Conservation (phyloP, 2,329 filamentous ascomycete genomes). For the Diaporthe citriasiana region DNA sequence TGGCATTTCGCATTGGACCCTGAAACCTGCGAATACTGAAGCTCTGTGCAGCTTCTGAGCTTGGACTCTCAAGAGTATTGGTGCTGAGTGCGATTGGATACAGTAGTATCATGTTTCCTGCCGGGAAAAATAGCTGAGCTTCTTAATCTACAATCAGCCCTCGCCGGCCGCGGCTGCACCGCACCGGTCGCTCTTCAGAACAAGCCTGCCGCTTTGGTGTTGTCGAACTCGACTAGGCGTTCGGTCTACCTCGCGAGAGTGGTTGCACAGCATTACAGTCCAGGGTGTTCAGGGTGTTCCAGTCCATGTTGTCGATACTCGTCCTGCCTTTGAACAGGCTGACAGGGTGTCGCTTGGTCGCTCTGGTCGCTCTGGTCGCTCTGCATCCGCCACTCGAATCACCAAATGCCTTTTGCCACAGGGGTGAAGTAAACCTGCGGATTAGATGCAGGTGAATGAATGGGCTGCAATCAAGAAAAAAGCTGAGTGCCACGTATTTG, state of each 20-base stretch:
- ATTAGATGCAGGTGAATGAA: background rate
- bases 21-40: background rate
- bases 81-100: background rate
- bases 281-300: background rate
- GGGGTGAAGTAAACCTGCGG: background rate
- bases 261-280: constrained; percentile 33
- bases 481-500: background rate
- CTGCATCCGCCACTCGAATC: background rate
- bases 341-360: too few species aligned
- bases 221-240: background rate
- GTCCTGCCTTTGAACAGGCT: background rate
- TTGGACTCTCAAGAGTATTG: background rate
- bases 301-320: background rate
- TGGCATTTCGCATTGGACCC: background rate
- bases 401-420: background rate
- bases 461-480: too few species aligned
- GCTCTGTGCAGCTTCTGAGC: background rate
- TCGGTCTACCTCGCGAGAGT: background rate
- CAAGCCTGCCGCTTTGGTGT: background rate
- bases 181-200: background rate
- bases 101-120: background rate
- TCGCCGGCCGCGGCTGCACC: background rate
- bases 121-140: background rate
- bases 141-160: background rate
- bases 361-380: background rate